These are phyloP conservation scores for Eutrema japonicum DNA, from an alignment of 345 rosid genomes.

Conservation along the genomic window DNA sequence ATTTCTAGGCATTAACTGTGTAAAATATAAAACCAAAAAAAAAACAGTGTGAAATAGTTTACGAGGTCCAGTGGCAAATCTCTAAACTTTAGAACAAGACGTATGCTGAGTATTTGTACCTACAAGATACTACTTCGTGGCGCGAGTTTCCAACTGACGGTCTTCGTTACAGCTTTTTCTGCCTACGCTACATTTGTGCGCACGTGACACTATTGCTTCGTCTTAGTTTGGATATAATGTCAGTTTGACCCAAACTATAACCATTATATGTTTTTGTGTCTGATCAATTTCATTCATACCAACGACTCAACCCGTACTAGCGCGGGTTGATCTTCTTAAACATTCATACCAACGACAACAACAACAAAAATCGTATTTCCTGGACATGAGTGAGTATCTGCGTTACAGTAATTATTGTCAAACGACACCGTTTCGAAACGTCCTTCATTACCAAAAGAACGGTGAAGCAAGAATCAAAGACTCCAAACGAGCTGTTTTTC, in stretches of 20 bases:
- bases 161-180: not conserved
- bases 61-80: constrained; percentile 2
- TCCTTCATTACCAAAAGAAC: constrained; percentile 24
- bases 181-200: not conserved
- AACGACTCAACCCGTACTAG: no score
- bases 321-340: not conserved
- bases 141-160: not conserved
- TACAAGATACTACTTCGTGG: constrained; percentile 2
- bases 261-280: not conserved
- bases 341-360: no score
- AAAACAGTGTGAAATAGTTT: no score
- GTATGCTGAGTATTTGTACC: not conserved
- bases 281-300: not conserved
- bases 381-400: not conserved
- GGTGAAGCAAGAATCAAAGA: constrained; percentile 31
- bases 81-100: not conserved
- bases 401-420: not conserved
- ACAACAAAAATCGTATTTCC: not conserved
- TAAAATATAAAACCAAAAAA: no score
- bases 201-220: constrained; percentile 13
- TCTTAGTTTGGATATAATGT: not conserved
- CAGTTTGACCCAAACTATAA: not conserved
- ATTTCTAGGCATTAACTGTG: no score
- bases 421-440: constrained; percentile 28
- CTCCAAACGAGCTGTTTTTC: constrained; percentile 16